Percentiles rank a stretch among this genome's conserved stretches.
Evolutionary conservation across 371 early-diverging fungal species (phyloP).

Genomic region (Zychaea mexicana): DNA sequence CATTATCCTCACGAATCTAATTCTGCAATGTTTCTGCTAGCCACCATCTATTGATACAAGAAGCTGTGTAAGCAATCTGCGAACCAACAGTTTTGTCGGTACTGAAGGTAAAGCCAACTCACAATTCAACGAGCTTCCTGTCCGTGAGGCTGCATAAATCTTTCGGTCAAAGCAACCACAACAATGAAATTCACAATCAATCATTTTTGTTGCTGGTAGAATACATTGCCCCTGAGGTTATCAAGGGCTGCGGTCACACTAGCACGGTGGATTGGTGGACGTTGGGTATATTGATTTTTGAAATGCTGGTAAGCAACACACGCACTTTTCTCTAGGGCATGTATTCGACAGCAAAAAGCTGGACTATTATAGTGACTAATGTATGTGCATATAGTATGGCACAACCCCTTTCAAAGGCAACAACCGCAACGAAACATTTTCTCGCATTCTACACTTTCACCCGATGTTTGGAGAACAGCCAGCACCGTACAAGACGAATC

Average conservation of each 20-base stretch:
- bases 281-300: conserved; percentile 94
- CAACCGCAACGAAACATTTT: conserved; percentile 85
- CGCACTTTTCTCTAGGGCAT: neutral
- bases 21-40: conserved; percentile 13
- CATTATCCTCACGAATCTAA: conserved; percentile 1
- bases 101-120: conserved; percentile 71
- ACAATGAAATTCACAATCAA: neutral
- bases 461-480: conserved; percentile 72
- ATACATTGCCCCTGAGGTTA: conserved; percentile 96
- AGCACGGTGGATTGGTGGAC: conserved; percentile 99
- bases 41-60: conserved; percentile 82
- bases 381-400: conserved; percentile 53
- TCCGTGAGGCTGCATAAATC: too few relatives aligned
- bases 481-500: conserved; percentile 28
- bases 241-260: conserved; percentile 92
- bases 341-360: neutral
- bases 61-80: conserved; percentile 79
- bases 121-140: neutral
- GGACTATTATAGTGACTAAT: neutral
- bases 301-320: conserved; percentile 81
- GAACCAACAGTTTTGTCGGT: conserved; percentile 97
- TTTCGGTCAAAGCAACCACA: neutral
- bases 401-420: conserved; percentile 93
- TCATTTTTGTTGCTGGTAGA: conserved; percentile 44
- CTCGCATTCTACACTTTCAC: conserved; percentile 79